A percentile compares a stretch with the other conserved stretches of the same genome.
Evolutionary conservation across 106 monocot genomes (phyloP).

Genomic region (Gastrodia elata): DNA sequence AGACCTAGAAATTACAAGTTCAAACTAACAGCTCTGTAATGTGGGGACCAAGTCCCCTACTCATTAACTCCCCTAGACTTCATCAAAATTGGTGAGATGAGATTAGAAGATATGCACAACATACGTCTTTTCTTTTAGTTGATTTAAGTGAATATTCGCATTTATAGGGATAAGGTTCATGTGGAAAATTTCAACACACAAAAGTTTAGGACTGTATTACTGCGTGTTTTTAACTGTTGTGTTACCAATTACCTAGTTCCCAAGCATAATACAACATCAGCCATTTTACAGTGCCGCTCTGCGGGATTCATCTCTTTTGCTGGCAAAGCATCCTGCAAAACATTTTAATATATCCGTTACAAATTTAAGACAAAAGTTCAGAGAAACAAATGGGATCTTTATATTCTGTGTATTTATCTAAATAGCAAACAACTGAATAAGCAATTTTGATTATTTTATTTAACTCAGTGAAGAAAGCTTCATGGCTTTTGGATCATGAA

Average conservation of each 20-base stretch:
- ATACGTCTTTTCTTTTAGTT: background rate
- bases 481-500: background rate
- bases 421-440: background rate
- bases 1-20: background rate
- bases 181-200: background rate
- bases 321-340: constrained; percentile 87
- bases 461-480: background rate
- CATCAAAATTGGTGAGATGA: no score
- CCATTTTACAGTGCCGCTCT: constrained; percentile 71
- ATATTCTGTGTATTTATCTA: background rate
- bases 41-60: no score
- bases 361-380: background rate
- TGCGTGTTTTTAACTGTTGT: background rate
- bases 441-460: background rate
- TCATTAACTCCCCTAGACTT: no score
- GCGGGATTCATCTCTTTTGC: constrained; percentile 87
- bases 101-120: background rate
- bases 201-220: background rate
- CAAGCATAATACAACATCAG: constrained; percentile 85
- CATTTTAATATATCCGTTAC: background rate
- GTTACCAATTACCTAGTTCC: constrained; percentile 74
- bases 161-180: background rate
- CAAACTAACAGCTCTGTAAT: background rate
- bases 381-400: background rate
- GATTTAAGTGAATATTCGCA: background rate